A percentile compares a stretch with the other conserved stretches of the same genome.
These are phyloP conservation scores for Gaertneriomyces sp. DNA, from an alignment of 192 early-diverging fungal species.

Conservation along the genomic window DNA sequence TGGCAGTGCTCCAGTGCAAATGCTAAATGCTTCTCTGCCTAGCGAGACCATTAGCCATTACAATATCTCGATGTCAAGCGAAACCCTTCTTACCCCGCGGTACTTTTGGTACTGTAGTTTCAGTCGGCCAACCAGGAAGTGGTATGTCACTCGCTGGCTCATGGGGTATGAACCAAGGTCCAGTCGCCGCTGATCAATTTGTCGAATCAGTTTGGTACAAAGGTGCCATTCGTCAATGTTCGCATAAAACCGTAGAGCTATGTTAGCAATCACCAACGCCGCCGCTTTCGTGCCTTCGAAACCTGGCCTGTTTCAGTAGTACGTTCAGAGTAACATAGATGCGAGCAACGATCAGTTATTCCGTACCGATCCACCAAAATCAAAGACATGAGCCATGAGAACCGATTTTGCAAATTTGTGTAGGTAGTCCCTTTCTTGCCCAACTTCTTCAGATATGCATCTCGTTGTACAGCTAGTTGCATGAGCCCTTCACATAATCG, in stretches of 20 bases:
- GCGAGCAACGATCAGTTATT: neutral
- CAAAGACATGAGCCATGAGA: conserved; percentile 14
- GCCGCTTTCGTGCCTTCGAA: conserved; percentile 12
- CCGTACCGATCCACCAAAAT: conserved; percentile 22
- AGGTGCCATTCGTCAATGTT: conserved; percentile 23
- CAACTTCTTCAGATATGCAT: conserved; percentile 18
- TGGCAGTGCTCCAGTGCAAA: conserved; percentile 30
- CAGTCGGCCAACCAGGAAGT: conserved; percentile 21
- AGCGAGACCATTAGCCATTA: neutral
- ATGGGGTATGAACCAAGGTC: conserved; percentile 16
- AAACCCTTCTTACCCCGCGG: conserved; percentile 2
- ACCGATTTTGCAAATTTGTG: conserved; percentile 23
- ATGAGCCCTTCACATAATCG: conserved; percentile 20
- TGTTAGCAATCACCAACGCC: conserved; percentile 21
- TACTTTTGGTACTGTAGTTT: conserved; percentile 23
- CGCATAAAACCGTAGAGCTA: conserved; percentile 22
- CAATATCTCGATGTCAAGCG: neutral
- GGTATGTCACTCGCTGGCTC: conserved; percentile 26
- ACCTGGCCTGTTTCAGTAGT: conserved; percentile 6
- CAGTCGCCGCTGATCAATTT: conserved; percentile 12
- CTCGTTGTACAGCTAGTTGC: conserved; percentile 16
- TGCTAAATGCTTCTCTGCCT: conserved; percentile 25
- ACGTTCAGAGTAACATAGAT: neutral
- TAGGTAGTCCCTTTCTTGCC: conserved; percentile 15
- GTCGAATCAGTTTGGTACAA: conserved; percentile 20